Evolutionary conservation across 768 basidiomycete species (phyloP).

Genomic region (Boletus rufocinnamomeus): DNA sequence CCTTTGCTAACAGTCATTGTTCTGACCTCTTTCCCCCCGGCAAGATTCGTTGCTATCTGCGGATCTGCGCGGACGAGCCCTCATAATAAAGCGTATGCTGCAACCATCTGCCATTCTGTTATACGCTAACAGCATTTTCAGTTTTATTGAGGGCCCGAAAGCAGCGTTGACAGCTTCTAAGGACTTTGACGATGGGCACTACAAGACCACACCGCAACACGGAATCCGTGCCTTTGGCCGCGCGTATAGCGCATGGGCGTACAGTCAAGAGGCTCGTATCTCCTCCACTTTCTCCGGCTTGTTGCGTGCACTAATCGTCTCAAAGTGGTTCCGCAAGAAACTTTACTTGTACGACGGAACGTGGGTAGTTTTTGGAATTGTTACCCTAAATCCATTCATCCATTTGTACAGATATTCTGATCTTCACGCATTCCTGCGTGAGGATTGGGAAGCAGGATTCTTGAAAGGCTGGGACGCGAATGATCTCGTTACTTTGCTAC

Average conservation of each 20-base stretch:
- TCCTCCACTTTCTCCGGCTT: background rate
- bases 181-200: slow-evolving; percentile 57
- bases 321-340: slow-evolving; percentile 56
- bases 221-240: slow-evolving; percentile 59
- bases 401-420: slow-evolving; percentile 42
- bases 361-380: slow-evolving; percentile 27
- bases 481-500: slow-evolving; percentile 48
- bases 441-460: slow-evolving; percentile 51
- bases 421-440: slow-evolving; percentile 50
- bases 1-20: background rate
- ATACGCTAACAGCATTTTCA: slow-evolving; percentile 18
- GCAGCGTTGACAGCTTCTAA: slow-evolving; percentile 53
- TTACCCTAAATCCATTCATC: background rate
- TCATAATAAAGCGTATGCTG: slow-evolving; percentile 52
- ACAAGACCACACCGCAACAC: slow-evolving; percentile 45
- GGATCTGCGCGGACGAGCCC: slow-evolving; percentile 57
- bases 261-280: slow-evolving; percentile 50
- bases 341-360: slow-evolving; percentile 43
- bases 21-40: background rate
- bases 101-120: background rate
- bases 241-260: slow-evolving; percentile 60
- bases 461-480: slow-evolving; percentile 55
- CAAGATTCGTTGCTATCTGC: slow-evolving; percentile 53
- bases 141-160: slow-evolving; percentile 63
- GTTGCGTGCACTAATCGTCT: background rate